Conservation (phyloP, 2,329 filamentous ascomycete species). For the Paraconiothyrium sp. region DNA sequence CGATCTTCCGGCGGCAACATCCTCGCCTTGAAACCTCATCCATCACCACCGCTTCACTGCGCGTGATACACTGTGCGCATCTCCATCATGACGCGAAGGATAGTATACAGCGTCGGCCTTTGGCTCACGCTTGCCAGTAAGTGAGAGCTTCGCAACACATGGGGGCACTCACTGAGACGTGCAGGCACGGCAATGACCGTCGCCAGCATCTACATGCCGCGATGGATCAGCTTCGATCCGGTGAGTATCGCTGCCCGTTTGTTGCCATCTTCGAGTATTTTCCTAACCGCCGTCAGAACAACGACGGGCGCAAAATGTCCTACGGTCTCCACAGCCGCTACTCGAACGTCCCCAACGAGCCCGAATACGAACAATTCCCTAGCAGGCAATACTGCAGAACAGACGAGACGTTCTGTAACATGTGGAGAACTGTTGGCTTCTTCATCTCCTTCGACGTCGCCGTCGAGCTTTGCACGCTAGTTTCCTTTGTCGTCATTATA, state of each 20-base stretch:
- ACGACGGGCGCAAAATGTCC: conserved; percentile 52
- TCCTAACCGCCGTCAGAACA: conserved; percentile 30
- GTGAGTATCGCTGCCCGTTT: conserved; percentile 29
- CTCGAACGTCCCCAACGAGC: conserved; percentile 69
- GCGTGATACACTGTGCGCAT: background rate
- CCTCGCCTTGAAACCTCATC: background rate
- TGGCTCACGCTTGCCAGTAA: conserved; percentile 57
- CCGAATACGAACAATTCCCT: conserved; percentile 71
- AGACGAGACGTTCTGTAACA: conserved; percentile 82
- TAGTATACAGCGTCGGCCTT: conserved; percentile 60
- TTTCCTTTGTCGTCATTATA: conserved; percentile 81
- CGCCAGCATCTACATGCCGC: conserved; percentile 72
- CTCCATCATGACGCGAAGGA: conserved; percentile 56
- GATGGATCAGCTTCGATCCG: conserved; percentile 73
- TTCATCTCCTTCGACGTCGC: conserved; percentile 85
- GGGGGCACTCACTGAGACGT: conserved; percentile 23
- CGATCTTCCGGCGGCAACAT: conserved; percentile 15
- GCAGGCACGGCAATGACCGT: conserved; percentile 77
- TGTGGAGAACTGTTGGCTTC: conserved; percentile 91
- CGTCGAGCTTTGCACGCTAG: conserved; percentile 81
- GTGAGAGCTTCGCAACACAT: conserved; percentile 18
- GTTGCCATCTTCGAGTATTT: background rate
- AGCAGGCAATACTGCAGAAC: conserved; percentile 70
- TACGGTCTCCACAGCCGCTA: conserved; percentile 86
- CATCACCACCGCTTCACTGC: background rate